phyloP scores from a whole-genome alignment of 768 basidiomycete genomes.

The Dacryopinax spathularia region DNA sequence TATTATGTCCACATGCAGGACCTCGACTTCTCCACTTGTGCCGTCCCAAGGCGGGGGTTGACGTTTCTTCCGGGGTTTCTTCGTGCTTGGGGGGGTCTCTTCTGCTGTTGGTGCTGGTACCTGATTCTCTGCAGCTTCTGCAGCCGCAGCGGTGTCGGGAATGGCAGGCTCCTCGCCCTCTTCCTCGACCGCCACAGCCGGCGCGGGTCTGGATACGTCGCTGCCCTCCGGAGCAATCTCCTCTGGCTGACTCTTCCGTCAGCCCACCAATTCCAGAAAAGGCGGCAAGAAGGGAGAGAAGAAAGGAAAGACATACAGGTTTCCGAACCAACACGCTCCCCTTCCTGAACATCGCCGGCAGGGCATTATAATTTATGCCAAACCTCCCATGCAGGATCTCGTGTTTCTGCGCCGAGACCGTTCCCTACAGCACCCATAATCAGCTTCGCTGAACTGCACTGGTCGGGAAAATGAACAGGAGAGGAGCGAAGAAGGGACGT shows the following conservation, averaged over 20 bases:
- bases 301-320: conserved; percentile 30
- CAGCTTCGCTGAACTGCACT: not conserved
- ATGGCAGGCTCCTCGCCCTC: no score
- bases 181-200: not conserved
- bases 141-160: no score
- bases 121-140: no score
- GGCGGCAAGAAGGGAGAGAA: not conserved
- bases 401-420: conserved; percentile 76
- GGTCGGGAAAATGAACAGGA: not conserved
- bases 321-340: conserved; percentile 72
- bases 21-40: conserved; percentile 26
- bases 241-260: no score
- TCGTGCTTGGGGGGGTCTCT: not conserved
- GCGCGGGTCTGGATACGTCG: not conserved
- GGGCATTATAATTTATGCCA: conserved; percentile 71
- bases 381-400: conserved; percentile 78
- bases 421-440: conserved; percentile 44
- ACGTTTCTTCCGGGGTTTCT: conserved; percentile 13
- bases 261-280: not conserved
- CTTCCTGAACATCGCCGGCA: conserved; percentile 61
- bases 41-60: conserved; percentile 9
- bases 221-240: no score
- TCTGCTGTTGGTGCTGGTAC: not conserved
- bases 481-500: conserved; percentile 12
- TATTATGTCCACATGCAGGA: conserved; percentile 76